Evolutionary conservation across 139 green algal species (phyloP), one percentile per base, ranked within the genome.

Genomic region (Tetradesmus lagerheimii): DNA sequence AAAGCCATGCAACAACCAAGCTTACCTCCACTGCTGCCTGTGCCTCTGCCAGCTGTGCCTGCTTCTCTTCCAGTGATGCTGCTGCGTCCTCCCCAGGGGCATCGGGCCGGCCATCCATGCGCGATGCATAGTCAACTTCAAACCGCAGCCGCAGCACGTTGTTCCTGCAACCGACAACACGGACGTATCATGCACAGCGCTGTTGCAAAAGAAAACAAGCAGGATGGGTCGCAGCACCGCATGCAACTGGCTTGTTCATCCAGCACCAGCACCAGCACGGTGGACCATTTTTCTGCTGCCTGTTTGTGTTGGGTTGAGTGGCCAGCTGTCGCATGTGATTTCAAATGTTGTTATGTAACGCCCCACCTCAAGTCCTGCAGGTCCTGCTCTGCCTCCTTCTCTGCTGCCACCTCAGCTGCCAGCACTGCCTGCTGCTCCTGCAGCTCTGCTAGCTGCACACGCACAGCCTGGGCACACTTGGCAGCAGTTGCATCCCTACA

Each of bases 391-490:
- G 57, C 76, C 43, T 80, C 83, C 27, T 80, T 37, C 83, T 90
- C 90, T 66, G 77, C 80, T 79, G 66, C 66, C 14, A 88, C 29
- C 31, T 71, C 67, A 39, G n/a, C 80, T 31, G 43, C 66, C 43
- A 91, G 45, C 39, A 50, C 39, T 2, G 71, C 83, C 43, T 66
- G 47, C 64, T 87, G 76, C n/a, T 67, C 83, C 37, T 90, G 38
- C 50, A 91, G 39, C 91, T 81, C 87, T 31, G 71, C 57, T 29
- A 91, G 71, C 76, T 86, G 62, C 25, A 27, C 82, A 64, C 82
- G 79, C 0, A 95, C 75, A 8, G 91, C 91, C 75, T 85, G 71
- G 64, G 93, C 74, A 50, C 91, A 94, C 34, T 66, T 27, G 11
- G 76, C 80, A 29, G 93, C 93, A 34, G 38, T 43, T 15, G 78